phyloP scores from a whole-genome alignment of 2,329 filamentous ascomycete species.

The Fusarium tricinctum region DNA sequence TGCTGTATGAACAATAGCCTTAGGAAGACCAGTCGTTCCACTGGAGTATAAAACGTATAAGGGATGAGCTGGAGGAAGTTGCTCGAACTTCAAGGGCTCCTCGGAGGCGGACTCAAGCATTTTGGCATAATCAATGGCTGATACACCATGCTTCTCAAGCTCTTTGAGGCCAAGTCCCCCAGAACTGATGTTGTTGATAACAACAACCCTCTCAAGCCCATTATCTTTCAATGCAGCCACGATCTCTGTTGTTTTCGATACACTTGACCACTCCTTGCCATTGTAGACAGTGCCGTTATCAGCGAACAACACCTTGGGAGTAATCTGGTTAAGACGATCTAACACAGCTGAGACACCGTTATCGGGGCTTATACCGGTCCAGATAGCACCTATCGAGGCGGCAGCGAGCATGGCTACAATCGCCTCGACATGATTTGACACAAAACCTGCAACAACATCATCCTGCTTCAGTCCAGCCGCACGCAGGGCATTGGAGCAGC shows the following conservation, averaged over 20 bases:
- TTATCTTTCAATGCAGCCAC: constrained; percentile 71
- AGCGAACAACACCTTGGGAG: constrained; percentile 84
- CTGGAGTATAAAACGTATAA: constrained; percentile 95
- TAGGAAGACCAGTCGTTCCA: constrained; percentile 88
- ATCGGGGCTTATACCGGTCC: constrained; percentile 94
- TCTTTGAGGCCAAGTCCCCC: constrained; percentile 60
- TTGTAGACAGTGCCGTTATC: constrained; percentile 94
- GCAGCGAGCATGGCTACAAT: constrained; percentile 90
- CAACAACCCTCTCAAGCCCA: constrained; percentile 77
- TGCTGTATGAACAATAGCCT: constrained; percentile 94
- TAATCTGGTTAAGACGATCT: constrained; percentile 87
- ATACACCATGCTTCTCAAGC: constrained; percentile 57
- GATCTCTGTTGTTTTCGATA: constrained; percentile 84
- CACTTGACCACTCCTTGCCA: constrained; percentile 86
- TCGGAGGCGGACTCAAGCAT: constrained; percentile 62
- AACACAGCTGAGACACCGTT: constrained; percentile 92
- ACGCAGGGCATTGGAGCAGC: constrained; percentile 78
- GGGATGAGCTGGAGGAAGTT: constrained; percentile 86
- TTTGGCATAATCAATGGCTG: constrained; percentile 60
- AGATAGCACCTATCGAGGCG: constrained; percentile 86
- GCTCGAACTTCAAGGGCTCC: constrained; percentile 74
- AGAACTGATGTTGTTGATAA: constrained; percentile 75
- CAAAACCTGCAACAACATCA: constrained; percentile 77
- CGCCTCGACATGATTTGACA: constrained; percentile 91
- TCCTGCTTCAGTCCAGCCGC: constrained; percentile 70